Percentiles rank a stretch among this genome's conserved stretches.
These are phyloP conservation scores for thale cress (Arabidopsis thaliana) DNA, from an alignment of 345 rosid species.

Conservation along the genomic window TAIR10.1 NC_003071.7:15992501-15993000, in stretches of 20 bases:
- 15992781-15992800: background rate
- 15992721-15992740: background rate
- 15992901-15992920: constrained; percentile 57
- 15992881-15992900: constrained; percentile 52
- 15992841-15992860: background rate
- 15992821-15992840: background rate
- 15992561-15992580: constrained; percentile 86
- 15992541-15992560: constrained; percentile 93
- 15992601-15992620: constrained; percentile 53
- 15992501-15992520: constrained; percentile 18
- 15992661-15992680: background rate
- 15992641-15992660: background rate
- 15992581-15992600: constrained; percentile 88
- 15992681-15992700: constrained; percentile 22
- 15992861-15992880: background rate
- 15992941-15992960: constrained; percentile 81
- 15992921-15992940: constrained; percentile 78
- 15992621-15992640: constrained; percentile 7
- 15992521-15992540: constrained; percentile 73
- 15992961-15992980: constrained; percentile 93
- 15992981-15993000: constrained; percentile 63
- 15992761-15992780: background rate
- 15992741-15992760: background rate
- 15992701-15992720: background rate
- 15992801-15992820: background rate